Conservation (phyloP, 2,329 filamentous ascomycete genomes). For the Talaromyces amestolkiae region DNA sequence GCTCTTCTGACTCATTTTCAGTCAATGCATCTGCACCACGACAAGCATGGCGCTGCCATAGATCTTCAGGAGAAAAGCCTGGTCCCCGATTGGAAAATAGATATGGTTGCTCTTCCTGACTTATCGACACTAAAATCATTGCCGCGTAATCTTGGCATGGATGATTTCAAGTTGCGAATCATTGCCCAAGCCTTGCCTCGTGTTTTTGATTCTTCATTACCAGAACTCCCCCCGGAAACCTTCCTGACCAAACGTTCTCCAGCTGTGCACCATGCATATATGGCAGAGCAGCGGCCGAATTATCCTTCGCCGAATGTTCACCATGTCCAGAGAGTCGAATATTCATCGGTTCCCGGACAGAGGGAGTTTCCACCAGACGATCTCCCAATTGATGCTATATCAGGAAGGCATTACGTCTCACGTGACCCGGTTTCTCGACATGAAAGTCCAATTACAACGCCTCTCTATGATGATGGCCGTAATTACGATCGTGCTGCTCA, state of each 20-base stretch:
- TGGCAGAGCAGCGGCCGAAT: slow-evolving; percentile 5
- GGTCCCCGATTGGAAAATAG: slow-evolving; percentile 55
- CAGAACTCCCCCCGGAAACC: slow-evolving; percentile 8
- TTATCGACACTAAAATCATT: slow-evolving; percentile 25
- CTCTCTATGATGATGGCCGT: slow-evolving; percentile 7
- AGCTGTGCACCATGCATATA: slow-evolving; percentile 5
- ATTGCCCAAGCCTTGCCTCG: slow-evolving; percentile 53
- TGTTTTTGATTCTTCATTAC: slow-evolving; percentile 29
- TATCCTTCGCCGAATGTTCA: slow-evolving; percentile 2
- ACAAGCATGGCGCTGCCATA: slow-evolving; percentile 22
- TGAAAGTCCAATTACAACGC: neutral
- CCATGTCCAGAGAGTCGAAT: neutral
- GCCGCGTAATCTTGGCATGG: slow-evolving; percentile 44
- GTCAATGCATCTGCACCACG: slow-evolving; percentile 34
- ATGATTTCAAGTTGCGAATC: slow-evolving; percentile 54
- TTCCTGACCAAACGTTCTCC: slow-evolving; percentile 11
- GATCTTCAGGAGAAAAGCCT: slow-evolving; percentile 26
- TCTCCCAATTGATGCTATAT: neutral
- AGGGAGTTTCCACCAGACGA: neutral
- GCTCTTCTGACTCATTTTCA: slow-evolving; percentile 40
- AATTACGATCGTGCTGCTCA: neutral
- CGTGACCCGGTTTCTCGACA: slow-evolving; percentile 1
- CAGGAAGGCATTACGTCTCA: neutral
- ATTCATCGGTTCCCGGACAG: neutral
- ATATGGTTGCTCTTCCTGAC: slow-evolving; percentile 62